Percentiles rank a stretch among this genome's conserved stretches.
These are phyloP conservation scores for Reticulascus tulasneorum DNA, from an alignment of 2,329 filamentous ascomycete species.

Conservation along the genomic window DNA sequence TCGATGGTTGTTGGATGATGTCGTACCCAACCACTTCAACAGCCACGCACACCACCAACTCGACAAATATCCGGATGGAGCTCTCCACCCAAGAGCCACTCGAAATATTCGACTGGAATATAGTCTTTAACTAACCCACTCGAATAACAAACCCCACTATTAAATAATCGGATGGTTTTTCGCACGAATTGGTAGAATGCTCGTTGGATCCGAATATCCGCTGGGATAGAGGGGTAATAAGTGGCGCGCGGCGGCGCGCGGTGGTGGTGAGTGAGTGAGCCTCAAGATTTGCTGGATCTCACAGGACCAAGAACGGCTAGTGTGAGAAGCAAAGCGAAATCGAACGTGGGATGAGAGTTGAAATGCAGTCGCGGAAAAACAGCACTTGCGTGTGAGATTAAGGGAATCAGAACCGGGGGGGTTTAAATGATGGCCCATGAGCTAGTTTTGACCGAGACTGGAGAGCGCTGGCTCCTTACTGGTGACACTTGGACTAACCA, in stretches of 20 bases:
- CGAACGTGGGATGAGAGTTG: slow-evolving; percentile 5
- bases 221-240: slow-evolving; percentile 3
- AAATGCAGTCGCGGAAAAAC: not conserved
- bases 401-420: too few species aligned
- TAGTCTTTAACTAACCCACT: too few species aligned
- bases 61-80: slow-evolving; percentile 1
- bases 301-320: slow-evolving; percentile 8
- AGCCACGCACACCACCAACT: slow-evolving; percentile 3
- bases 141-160: too few species aligned
- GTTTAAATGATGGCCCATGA: too few species aligned
- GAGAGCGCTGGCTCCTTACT: slow-evolving; percentile 8
- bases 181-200: too few species aligned
- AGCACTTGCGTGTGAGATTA: slow-evolving; percentile 2
- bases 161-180: too few species aligned
- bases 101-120: slow-evolving; percentile 12
- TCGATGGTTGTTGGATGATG: slow-evolving; percentile 5
- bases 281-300: slow-evolving; percentile 4
- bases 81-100: slow-evolving; percentile 5
- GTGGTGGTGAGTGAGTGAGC: slow-evolving; percentile 1
- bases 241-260: too few species aligned
- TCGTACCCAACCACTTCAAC: slow-evolving; percentile 8
- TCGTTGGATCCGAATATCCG: slow-evolving; percentile 9
- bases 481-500: slow-evolving; percentile 13
- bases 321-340: slow-evolving; percentile 1
- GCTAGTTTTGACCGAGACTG: too few species aligned